Evolutionary conservation across 495 filamentous ascomycete species (phyloP).

Genomic region (Aspergillus hancockii): DNA sequence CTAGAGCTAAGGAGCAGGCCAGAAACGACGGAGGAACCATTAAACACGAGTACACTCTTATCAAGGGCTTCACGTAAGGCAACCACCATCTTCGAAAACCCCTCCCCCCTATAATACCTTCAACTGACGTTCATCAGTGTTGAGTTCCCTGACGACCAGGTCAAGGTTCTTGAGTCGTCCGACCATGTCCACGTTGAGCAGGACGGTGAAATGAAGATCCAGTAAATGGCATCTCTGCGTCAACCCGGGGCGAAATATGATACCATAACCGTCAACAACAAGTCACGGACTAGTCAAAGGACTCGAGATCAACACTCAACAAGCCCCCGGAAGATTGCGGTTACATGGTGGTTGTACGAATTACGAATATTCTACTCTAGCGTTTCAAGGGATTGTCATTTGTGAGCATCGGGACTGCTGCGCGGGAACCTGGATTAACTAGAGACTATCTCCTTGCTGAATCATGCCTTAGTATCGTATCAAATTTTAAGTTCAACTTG

Average conservation of each 20-base stretch:
- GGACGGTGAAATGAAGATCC: constrained; percentile 69
- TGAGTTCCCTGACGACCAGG: constrained; percentile 64
- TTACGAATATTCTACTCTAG: constrained; percentile 4
- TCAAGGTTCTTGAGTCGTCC: constrained; percentile 60
- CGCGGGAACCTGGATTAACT: not conserved
- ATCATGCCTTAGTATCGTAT: constrained; percentile 5
- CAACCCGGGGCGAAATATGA: not conserved
- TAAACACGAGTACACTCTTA: constrained; percentile 76
- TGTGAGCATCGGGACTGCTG: constrained; percentile 8
- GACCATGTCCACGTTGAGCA: constrained; percentile 76
- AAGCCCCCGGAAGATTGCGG: not conserved
- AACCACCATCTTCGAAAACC: not conserved
- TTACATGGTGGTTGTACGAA: constrained; percentile 1
- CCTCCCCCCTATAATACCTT: not conserved
- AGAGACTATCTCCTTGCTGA: not conserved
- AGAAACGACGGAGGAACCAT: constrained; percentile 75
- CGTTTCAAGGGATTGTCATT: not conserved
- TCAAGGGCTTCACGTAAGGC: constrained; percentile 88
- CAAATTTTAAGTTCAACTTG: constrained; percentile 1
- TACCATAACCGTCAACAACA: not conserved
- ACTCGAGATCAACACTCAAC: not conserved
- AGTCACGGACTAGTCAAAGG: not conserved
- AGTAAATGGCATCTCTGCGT: constrained; percentile 46
- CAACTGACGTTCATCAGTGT: constrained; percentile 56
- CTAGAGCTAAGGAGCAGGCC: constrained; percentile 72